Base-by-base conservation (phyloP, 768 basidiomycete species). In the Tricholoma bakamatsutake region DNA sequence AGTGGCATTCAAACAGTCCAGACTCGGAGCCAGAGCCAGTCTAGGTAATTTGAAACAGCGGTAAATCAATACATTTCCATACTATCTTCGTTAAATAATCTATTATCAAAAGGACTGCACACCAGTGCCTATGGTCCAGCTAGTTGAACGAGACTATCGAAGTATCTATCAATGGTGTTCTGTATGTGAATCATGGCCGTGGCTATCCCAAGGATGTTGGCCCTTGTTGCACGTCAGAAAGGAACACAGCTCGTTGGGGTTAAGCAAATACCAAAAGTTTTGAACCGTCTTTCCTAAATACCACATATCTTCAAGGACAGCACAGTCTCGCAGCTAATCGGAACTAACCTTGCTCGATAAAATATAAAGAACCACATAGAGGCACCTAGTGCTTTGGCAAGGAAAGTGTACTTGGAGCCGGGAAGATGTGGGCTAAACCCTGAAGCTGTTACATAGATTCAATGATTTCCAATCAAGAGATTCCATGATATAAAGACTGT, bases 321-420 rank as follows among this genome's bases (percentile, higher is more conserved):
- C 11, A 40, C 50, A 27, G 10, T n/a, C 43, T 55, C 4, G 18
- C 33, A 5, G 11, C 13, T 42, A 31, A 30, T 2, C 27, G 15
- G 24, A 47, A 78, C 88, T 66, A 65, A 96, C 94, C 93, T 79
- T 60, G 90, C 88, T 55, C 94, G 85, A 73, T 95, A 97, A 78
- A 97, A 96, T 68, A 97, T 93, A 78, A 94, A 97, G 83, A 96
- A 96, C 94, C 94, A 97, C 94, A 97, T 96, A 24, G 85, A 82
- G 33, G 93, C 94, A 49, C 94, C 94, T 45, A 97, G 76, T 57
- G 83, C 84, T 72, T 93, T 94, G 27, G 88, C 81, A 30, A 95
- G 78, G 69, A 92, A 83, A 57, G 80, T 82, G 71, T 93, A 84
- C 64, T 77, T 82, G 64, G 83, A 77, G 11, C 87, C 83, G 8